A percentile compares a stretch with the other conserved stretches of the same genome.
phyloP scores from a whole-genome alignment of 257 asterid genomes.

The Asclepias syriaca region DNA sequence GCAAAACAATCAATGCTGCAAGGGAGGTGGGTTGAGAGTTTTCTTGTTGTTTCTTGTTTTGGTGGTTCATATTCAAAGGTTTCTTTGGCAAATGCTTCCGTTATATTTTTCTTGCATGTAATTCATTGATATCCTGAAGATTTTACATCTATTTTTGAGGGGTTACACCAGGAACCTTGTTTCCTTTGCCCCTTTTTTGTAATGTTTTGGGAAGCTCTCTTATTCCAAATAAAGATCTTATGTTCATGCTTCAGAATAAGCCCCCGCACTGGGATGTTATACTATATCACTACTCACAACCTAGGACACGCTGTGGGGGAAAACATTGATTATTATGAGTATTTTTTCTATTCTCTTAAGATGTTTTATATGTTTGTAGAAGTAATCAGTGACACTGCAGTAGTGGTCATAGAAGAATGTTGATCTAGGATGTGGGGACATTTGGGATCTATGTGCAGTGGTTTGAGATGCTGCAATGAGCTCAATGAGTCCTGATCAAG shows the following conservation, averaged over 20 bases:
- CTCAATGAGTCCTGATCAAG: neutral
- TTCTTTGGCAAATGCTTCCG: neutral
- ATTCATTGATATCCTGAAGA: neutral
- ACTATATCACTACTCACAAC: neutral
- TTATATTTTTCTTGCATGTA: neutral
- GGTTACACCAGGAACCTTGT: neutral
- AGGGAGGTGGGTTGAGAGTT: slow-evolving; percentile 50
- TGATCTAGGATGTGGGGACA: neutral
- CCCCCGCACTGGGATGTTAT: neutral
- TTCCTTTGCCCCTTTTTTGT: neutral
- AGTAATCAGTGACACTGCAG: neutral
- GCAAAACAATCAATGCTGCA: slow-evolving; percentile 83
- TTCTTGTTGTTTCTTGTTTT: neutral
- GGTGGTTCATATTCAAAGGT: neutral
- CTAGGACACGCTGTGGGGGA: neutral
- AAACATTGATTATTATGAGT: neutral
- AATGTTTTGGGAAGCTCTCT: too few relatives aligned
- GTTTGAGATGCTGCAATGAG: neutral
- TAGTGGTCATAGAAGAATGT: neutral
- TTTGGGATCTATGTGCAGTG: neutral
- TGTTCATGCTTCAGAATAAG: neutral
- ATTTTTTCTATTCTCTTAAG: neutral
- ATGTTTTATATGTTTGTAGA: neutral
- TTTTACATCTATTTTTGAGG: neutral
- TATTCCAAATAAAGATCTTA: neutral